These are phyloP conservation scores for Fonsecaea nubica DNA, from an alignment of 2,329 filamentous ascomycete genomes.

Conservation along the genomic window DNA sequence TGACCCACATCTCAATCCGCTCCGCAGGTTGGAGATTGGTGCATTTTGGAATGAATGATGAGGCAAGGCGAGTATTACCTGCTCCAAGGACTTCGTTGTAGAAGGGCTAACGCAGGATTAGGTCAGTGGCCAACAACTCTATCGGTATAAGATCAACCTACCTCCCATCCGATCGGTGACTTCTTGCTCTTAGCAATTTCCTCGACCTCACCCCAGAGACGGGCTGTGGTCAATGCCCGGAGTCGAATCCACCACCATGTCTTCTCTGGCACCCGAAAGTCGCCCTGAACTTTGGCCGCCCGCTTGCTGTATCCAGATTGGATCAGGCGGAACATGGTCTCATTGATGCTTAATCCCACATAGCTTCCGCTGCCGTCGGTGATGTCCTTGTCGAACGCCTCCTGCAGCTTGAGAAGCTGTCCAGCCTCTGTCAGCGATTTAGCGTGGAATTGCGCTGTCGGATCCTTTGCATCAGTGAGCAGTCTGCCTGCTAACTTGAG, in stretches of 20 bases:
- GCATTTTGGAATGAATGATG: slow-evolving; percentile 87
- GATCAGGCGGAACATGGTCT: slow-evolving; percentile 89
- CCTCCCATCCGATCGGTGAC: slow-evolving; percentile 95
- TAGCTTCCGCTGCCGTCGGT: slow-evolving; percentile 68
- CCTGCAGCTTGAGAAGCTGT: slow-evolving; percentile 82
- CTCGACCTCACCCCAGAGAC: slow-evolving; percentile 92
- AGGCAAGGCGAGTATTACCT: slow-evolving; percentile 85
- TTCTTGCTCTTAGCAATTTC: slow-evolving; percentile 77
- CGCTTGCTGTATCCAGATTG: slow-evolving; percentile 80
- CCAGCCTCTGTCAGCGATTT: slow-evolving; percentile 79
- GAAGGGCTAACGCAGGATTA: slow-evolving; percentile 68
- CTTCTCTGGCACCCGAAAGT: slow-evolving; percentile 93
- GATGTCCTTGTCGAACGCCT: slow-evolving; percentile 83
- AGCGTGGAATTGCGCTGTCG: slow-evolving; percentile 68
- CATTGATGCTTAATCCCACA: slow-evolving; percentile 83
- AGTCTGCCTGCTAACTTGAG: slow-evolving; percentile 84
- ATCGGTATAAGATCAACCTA: slow-evolving; percentile 52
- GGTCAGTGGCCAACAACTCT: slow-evolving; percentile 22
- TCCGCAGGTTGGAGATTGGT: slow-evolving; percentile 71
- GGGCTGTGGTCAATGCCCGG: slow-evolving; percentile 83
- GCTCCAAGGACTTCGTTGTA: slow-evolving; percentile 88
- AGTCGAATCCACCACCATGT: slow-evolving; percentile 87
- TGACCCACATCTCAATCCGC: slow-evolving; percentile 90
- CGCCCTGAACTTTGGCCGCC: slow-evolving; percentile 84
- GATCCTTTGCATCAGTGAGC: slow-evolving; percentile 82